Evolutionary conservation across 176 grass and related monocot genomes (phyloP), one percentile per base, ranked within the genome.

Genomic region (Rhynchospora breviuscula): DNA sequence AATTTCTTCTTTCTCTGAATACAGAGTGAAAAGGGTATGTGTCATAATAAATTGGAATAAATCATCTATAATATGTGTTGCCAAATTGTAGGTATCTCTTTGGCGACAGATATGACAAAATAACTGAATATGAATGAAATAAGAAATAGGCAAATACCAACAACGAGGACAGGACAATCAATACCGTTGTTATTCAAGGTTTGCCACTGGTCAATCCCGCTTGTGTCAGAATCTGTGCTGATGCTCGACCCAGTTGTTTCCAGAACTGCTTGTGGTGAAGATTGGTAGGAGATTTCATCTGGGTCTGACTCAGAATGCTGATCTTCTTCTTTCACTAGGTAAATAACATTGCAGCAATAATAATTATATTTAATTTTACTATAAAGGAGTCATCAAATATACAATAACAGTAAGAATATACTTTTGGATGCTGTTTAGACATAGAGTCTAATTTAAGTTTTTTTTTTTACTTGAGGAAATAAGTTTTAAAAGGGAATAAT

Each of bases 141-240:
- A 15, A 75, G 22, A 51, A 52, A 10, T 26, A 23, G 46, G 0
- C n/a, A 74, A 74, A 22, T 22, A 74, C 70, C 10, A 29, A 51
- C 19, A 75, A 75, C 19, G 51, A 76, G 9, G 53, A 56, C 1
- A 76, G 9, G 53, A 56, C 1, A 56, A 54, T 22, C 52, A 56
- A 57, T 78, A 78, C 73, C 73, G 0, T 57, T 57, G 31, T 56
- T 14, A 17, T 78, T 56, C 13, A 56, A 25, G 25, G 23, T 78
- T 5, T 78, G 73, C 73, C 73, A 78, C 31, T 10, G 49, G 49
- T 78, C 73, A n/a, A 52, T 78, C 2, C 44, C 25, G 17, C 62
- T 68, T 18, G 62, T 7, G 8, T 67, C 80, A 44, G 62, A 82
- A 82, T 82, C 80, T 12, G 80, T 82, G 80, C 80, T 82, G 63